Conservation (phyloP, 2,329 filamentous ascomycete genomes). For the Cordyceps militaris region DNA sequence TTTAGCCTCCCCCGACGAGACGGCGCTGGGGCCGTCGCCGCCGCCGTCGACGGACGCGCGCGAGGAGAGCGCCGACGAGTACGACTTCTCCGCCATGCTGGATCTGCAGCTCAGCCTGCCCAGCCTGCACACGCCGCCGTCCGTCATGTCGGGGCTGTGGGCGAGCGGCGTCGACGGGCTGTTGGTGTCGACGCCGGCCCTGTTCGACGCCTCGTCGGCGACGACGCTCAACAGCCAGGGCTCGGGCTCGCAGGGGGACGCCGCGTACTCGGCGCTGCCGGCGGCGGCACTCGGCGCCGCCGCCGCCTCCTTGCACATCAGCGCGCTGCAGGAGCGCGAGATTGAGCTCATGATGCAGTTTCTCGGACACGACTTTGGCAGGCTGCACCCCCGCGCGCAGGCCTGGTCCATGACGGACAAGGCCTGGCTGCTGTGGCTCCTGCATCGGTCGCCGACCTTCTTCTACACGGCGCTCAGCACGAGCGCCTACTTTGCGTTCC, state of each 20-base stretch:
- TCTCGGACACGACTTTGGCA: neutral
- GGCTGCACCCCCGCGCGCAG: neutral
- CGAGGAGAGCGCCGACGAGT: neutral
- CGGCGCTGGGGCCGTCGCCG: neutral
- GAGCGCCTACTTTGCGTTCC: neutral
- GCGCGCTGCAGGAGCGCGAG: neutral
- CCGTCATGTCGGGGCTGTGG: neutral
- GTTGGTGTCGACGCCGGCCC: neutral
- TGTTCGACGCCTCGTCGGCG: neutral
- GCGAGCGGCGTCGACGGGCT: neutral
- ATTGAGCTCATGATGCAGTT: neutral
- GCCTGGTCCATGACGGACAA: neutral
- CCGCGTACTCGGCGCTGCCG: neutral
- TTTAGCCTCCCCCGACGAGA: neutral
- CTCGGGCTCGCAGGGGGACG: neutral
- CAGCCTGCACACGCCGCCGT: neutral
- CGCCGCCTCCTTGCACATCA: neutral
- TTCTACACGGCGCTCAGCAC: slow-evolving; percentile 1
- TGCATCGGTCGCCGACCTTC: slow-evolving; percentile 3
- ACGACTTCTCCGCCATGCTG: neutral
- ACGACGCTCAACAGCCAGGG: neutral
- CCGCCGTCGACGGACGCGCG: neutral
- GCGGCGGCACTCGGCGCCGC: too few relatives aligned
- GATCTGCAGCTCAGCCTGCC: neutral
- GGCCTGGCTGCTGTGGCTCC: neutral